Evolutionary conservation across 495 filamentous ascomycete genomes (phyloP).

Genomic region (Hypoxylon fuscum): DNA sequence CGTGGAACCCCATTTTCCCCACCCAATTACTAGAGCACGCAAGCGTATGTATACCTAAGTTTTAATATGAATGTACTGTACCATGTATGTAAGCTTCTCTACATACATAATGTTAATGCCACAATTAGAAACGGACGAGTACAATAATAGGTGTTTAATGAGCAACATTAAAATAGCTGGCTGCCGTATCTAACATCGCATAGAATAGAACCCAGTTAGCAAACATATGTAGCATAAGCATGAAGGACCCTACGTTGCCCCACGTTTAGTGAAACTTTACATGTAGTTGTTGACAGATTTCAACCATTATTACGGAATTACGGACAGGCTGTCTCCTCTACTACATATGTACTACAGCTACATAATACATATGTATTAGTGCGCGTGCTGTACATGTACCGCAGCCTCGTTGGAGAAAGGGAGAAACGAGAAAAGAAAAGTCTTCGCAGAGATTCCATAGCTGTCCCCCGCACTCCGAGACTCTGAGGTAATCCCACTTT

Average conservation of each 20-base stretch:
- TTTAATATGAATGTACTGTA: not conserved
- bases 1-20: constrained; percentile 15
- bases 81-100: no score
- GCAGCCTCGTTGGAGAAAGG: constrained; percentile 4
- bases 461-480: constrained; percentile 31
- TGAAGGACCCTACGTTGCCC: constrained; percentile 14
- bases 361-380: no score
- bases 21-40: constrained; percentile 22
- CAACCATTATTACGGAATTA: not conserved
- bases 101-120: no score
- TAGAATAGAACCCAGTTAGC: not conserved
- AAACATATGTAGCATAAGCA: no score
- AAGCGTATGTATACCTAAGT: constrained; percentile 11
- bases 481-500: constrained; percentile 13
- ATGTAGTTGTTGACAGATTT: constrained; percentile 36
- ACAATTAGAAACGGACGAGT: no score
- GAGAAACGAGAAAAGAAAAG: not conserved
- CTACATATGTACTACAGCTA: no score
- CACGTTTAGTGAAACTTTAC: constrained; percentile 16
- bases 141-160: not conserved
- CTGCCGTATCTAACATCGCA: constrained; percentile 4
- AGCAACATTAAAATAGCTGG: not conserved
- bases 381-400: not conserved
- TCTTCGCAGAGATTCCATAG: constrained; percentile 35
- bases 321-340: not conserved